Evolutionary conservation across 2,329 filamentous ascomycete species (phyloP).

Genomic region (Phialocephala sp.): DNA sequence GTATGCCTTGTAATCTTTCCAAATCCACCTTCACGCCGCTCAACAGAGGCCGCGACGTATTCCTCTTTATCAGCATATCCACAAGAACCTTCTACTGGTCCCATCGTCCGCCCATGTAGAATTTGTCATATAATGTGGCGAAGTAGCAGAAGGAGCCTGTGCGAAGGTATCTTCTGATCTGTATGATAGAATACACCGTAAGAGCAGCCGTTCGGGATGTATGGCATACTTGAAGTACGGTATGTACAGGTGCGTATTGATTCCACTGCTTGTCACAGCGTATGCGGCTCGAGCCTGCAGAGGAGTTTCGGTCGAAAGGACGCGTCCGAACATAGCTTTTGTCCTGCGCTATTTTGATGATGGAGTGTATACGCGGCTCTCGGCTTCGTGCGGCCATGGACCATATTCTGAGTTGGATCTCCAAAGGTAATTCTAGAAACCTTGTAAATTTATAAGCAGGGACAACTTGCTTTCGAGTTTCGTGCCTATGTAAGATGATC

Average conservation of each 20-base stretch:
- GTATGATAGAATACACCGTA: neutral
- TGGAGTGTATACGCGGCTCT: neutral
- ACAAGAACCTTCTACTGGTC: neutral
- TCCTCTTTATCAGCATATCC: neutral
- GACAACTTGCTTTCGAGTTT: neutral
- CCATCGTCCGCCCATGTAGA: neutral
- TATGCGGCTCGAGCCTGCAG: neutral
- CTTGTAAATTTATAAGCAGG: neutral
- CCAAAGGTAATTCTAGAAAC: neutral
- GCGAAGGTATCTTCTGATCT: neutral
- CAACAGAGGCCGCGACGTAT: neutral
- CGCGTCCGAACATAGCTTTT: neutral
- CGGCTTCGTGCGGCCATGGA: neutral
- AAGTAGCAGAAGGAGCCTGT: neutral
- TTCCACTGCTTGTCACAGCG: neutral
- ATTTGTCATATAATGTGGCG: neutral
- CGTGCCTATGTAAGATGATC: neutral
- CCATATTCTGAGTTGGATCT: neutral
- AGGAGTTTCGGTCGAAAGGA: neutral
- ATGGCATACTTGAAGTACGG: neutral
- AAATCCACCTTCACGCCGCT: neutral
- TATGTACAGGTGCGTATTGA: neutral
- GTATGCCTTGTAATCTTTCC: neutral
- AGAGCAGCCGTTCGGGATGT: neutral
- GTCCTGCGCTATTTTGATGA: neutral